phyloP scores from a whole-genome alignment of 371 early-diverging fungal species.

The Phascolomyces articulosus region DNA sequence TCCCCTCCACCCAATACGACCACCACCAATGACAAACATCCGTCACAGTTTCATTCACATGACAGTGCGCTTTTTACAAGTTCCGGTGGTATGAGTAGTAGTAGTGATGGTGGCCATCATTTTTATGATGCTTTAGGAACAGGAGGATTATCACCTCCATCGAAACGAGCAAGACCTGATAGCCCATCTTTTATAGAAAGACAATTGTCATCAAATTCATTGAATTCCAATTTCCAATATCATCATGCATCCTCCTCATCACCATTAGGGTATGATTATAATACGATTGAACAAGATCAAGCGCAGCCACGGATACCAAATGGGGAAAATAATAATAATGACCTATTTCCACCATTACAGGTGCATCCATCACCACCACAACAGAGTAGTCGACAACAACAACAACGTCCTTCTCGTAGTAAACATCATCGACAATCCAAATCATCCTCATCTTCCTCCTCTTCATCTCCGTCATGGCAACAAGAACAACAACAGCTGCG shows the following conservation, averaged over 20 bases:
- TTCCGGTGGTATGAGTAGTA: no score
- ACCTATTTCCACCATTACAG: neutral
- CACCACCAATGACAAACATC: neutral
- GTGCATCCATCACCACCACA: neutral
- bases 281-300: neutral
- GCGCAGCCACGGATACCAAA: neutral
- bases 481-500: no score
- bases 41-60: neutral
- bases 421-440: neutral
- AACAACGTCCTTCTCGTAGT: neutral
- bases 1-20: neutral
- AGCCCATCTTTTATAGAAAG: no score
- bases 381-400: neutral
- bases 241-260: no score
- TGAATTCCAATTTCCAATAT: neutral
- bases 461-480: no score
- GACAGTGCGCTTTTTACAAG: neutral
- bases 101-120: neutral
- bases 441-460: no score
- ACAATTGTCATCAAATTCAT: neutral
- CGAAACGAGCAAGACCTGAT: neutral
- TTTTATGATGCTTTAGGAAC: no score
- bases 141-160: neutral
- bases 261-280: neutral
- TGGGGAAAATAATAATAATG: neutral